Conservation (phyloP, 176 grass and related monocot genomes). For the Tillandsia fasciculata region DNA sequence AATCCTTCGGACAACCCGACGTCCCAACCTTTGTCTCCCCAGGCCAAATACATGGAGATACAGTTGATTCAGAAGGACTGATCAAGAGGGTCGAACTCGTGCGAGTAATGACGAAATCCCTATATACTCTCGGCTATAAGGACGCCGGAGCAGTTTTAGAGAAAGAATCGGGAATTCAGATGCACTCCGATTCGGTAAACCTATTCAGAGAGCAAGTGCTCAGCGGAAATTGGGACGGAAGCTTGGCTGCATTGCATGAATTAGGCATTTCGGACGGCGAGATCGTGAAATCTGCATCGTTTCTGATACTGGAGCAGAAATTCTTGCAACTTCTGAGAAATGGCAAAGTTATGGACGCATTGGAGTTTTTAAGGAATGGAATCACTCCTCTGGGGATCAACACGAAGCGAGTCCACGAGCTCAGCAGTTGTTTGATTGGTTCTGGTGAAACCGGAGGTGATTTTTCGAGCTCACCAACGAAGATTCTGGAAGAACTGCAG, state of each 20-base stretch:
- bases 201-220: slow-evolving; percentile 75
- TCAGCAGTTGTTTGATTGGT: slow-evolving; percentile 49
- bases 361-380: slow-evolving; percentile 56
- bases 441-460: slow-evolving; percentile 41
- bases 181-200: slow-evolving; percentile 49
- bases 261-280: slow-evolving; percentile 59
- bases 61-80: slow-evolving; percentile 69
- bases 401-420: slow-evolving; percentile 59
- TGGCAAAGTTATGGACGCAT: slow-evolving; percentile 50
- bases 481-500: slow-evolving; percentile 82
- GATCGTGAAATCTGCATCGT: slow-evolving; percentile 47
- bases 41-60: slow-evolving; percentile 44
- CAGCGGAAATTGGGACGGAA: slow-evolving; percentile 63
- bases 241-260: slow-evolving; percentile 62
- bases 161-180: slow-evolving; percentile 85
- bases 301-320: slow-evolving; percentile 87
- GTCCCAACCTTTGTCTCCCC: slow-evolving; percentile 76
- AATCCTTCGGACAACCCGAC: no score
- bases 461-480: slow-evolving; percentile 32
- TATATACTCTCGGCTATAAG: slow-evolving; percentile 87
- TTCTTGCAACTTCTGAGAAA: slow-evolving; percentile 73
- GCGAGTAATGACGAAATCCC: slow-evolving; percentile 76
- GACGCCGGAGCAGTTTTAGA: slow-evolving; percentile 70
- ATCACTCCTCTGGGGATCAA: slow-evolving; percentile 70
- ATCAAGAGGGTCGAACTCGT: slow-evolving; percentile 89